These are phyloP conservation scores for Boletus rubroflammeus DNA, from an alignment of 768 basidiomycete genomes.

Conservation along the genomic window DNA sequence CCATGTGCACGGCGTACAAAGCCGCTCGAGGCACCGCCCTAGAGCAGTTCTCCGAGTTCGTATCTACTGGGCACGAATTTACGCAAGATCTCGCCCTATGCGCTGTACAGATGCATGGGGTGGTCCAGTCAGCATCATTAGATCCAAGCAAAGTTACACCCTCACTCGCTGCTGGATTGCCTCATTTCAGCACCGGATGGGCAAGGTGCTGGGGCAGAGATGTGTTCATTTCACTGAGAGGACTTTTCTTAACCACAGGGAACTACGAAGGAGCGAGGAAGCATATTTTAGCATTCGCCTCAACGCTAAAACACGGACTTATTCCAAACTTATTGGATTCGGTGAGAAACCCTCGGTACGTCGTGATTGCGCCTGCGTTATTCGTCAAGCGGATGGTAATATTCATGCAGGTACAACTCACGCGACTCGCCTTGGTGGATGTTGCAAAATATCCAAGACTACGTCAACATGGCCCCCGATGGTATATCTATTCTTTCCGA, in stretches of 20 bases:
- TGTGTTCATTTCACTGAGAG: slow-evolving; percentile 90
- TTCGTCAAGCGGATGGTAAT: not conserved
- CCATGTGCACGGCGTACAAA: slow-evolving; percentile 90
- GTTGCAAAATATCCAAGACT: slow-evolving; percentile 97
- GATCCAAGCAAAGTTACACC: slow-evolving; percentile 67
- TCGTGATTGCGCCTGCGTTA: not conserved
- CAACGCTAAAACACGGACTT: slow-evolving; percentile 90
- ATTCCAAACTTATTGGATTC: slow-evolving; percentile 97
- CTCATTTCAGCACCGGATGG: slow-evolving; percentile 92
- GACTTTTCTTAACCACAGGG: slow-evolving; percentile 91
- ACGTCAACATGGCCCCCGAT: slow-evolving; percentile 77
- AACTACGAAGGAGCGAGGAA: slow-evolving; percentile 79
- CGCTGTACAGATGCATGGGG: slow-evolving; percentile 85
- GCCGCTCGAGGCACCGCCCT: slow-evolving; percentile 78
- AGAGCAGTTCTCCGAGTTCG: slow-evolving; percentile 86
- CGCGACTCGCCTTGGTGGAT: slow-evolving; percentile 99
- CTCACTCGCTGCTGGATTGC: slow-evolving; percentile 90
- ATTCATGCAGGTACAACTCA: slow-evolving; percentile 72
- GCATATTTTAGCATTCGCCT: slow-evolving; percentile 91
- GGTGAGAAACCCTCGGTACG: slow-evolving; percentile 73
- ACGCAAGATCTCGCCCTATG: slow-evolving; percentile 88
- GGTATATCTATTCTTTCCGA: slow-evolving; percentile 79
- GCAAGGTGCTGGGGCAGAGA: slow-evolving; percentile 97
- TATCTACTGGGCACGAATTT: slow-evolving; percentile 80
- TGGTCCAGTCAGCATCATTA: slow-evolving; percentile 87